Evolutionary conservation across 306 rosid genomes (phyloP).

Genomic region (Lupinus albus): DNA sequence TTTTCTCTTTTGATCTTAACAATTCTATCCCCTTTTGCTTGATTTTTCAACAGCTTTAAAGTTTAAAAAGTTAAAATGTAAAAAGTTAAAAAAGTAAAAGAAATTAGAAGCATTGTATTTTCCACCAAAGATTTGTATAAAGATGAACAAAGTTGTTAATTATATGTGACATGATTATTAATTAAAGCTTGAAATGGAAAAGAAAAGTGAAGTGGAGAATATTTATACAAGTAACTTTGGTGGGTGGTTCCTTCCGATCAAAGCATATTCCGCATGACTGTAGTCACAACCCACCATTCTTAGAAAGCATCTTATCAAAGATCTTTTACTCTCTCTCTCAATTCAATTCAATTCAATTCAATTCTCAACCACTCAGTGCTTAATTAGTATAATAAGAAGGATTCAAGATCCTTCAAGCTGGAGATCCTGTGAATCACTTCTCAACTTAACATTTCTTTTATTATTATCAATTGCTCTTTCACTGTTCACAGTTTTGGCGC

Average conservation of each 20-base stretch:
- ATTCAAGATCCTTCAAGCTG: conserved; percentile 17
- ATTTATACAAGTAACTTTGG: too few species aligned
- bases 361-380: too few species aligned
- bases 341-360: too few species aligned
- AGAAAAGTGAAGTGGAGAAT: too few species aligned
- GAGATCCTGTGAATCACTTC: conserved; percentile 49
- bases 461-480: neutral
- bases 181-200: too few species aligned
- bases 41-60: neutral
- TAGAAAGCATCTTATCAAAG: conserved; percentile 45
- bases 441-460: neutral
- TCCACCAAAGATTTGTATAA: too few species aligned
- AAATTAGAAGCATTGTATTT: too few species aligned
- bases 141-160: too few species aligned
- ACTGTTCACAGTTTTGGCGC: conserved; percentile 47
- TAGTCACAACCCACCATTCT: conserved; percentile 17
- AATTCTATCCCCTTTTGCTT: conserved; percentile 5
- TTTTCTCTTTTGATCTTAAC: conserved; percentile 27
- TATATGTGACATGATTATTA: too few species aligned
- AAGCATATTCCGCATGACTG: conserved; percentile 35
- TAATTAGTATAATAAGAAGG: too few species aligned
- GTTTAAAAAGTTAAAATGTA: neutral
- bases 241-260: too few species aligned
- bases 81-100: neutral
- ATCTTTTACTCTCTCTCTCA: too few species aligned